A percentile compares a stretch with the other conserved stretches of the same genome.
phyloP scores from a whole-genome alignment of 192 early-diverging fungal species.

The Backusella westeae region DNA sequence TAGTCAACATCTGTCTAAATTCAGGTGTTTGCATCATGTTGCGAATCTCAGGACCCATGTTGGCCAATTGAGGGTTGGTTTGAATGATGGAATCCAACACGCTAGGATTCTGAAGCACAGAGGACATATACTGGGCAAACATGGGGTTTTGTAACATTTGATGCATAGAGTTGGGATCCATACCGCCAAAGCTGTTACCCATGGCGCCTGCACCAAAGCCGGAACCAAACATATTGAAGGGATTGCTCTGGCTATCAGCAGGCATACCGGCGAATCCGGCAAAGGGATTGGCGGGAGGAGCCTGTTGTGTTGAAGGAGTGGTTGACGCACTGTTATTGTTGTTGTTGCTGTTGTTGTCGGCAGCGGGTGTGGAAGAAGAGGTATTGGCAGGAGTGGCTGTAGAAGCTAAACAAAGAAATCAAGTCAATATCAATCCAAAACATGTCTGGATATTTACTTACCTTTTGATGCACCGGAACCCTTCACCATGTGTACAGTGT shows the following conservation, averaged over 20 bases:
- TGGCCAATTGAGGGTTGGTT: slow-evolving; percentile 76
- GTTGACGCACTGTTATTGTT: background rate
- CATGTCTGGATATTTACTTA: background rate
- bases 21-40: slow-evolving; percentile 78
- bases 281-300: slow-evolving; percentile 39
- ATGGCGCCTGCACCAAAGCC: slow-evolving; percentile 58
- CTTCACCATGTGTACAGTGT: slow-evolving; percentile 92
- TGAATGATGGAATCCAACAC: slow-evolving; percentile 83
- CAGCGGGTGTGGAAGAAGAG: slow-evolving; percentile 30
- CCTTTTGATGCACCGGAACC: slow-evolving; percentile 41
- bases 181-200: slow-evolving; percentile 57
- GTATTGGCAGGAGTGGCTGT: slow-evolving; percentile 35
- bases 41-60: slow-evolving; percentile 85
- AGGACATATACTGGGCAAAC: slow-evolving; percentile 78
- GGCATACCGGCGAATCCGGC: slow-evolving; percentile 39
- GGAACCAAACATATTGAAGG: slow-evolving; percentile 55
- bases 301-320: background rate
- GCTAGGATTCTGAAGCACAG: slow-evolving; percentile 80
- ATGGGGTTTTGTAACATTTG: slow-evolving; percentile 84
- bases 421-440: slow-evolving; percentile 4
- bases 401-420: slow-evolving; percentile 22
- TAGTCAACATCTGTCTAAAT: slow-evolving; percentile 77
- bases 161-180: slow-evolving; percentile 63
- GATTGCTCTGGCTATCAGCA: slow-evolving; percentile 34
- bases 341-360: background rate